A percentile compares a stretch with the other conserved stretches of the same genome.
These are phyloP conservation scores for Taphrina populina DNA, from an alignment of 1,139 yeast species.

Conservation along the genomic window DNA sequence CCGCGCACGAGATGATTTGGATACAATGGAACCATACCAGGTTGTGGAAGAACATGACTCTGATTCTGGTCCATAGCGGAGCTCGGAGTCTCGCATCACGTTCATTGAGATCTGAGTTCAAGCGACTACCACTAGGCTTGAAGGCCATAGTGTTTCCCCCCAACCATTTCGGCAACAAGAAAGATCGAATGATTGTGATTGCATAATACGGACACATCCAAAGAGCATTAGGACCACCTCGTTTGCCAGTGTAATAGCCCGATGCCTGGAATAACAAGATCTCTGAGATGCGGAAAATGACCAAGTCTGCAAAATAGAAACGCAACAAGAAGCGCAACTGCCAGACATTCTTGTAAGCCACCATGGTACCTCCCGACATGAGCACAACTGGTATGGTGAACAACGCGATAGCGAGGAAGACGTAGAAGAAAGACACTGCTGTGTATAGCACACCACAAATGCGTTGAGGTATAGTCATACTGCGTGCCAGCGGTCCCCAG, in stretches of 20 bases:
- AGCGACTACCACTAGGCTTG: no score
- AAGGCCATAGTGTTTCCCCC: slow-evolving; percentile 12
- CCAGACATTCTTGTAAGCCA: slow-evolving; percentile 3
- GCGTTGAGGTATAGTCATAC: no score
- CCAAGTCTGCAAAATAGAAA: neutral
- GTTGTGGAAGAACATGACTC: no score
- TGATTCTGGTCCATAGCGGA: no score
- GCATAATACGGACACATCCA: slow-evolving; percentile 11
- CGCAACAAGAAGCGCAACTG: slow-evolving; percentile 1
- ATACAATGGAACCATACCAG: no score
- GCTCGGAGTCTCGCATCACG: no score
- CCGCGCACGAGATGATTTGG: no score
- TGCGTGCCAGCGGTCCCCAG: no score
- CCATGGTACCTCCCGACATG: slow-evolving; percentile 12
- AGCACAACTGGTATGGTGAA: slow-evolving; percentile 15
- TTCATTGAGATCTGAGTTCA: no score
- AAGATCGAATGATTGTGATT: slow-evolving; percentile 9
- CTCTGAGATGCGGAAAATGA: neutral
- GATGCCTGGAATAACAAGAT: slow-evolving; percentile 7
- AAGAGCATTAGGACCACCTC: slow-evolving; percentile 6
- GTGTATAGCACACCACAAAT: no score
- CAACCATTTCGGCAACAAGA: slow-evolving; percentile 10
- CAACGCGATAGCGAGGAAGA: no score
- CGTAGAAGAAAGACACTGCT: no score
- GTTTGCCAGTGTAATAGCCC: slow-evolving; percentile 5